phyloP scores from a whole-genome alignment of 164 flowering plant species.

The Magnolia changhungtana region DNA sequence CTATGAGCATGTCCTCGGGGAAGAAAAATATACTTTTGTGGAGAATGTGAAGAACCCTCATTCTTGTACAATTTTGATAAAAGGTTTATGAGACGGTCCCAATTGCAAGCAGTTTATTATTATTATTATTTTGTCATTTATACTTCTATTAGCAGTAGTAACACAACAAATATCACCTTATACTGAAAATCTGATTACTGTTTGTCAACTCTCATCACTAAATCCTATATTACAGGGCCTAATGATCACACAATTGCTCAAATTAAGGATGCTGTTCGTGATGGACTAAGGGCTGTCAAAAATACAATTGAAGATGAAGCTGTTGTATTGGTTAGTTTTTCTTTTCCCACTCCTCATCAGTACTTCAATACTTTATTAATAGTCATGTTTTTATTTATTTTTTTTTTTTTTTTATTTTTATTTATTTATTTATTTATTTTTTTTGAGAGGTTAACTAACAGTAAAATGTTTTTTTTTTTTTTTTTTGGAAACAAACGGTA shows the following conservation, averaged over 20 bases:
- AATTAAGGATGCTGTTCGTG: conserved; percentile 97
- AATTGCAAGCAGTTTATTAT: neutral
- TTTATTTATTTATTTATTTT: too few species aligned
- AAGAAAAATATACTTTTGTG: conserved; percentile 94
- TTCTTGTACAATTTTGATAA: conserved; percentile 91
- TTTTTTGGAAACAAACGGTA: neutral
- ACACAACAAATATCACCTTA: neutral
- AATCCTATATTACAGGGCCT: conserved; percentile 54
- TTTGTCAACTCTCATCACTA: neutral
- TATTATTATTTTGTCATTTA: neutral
- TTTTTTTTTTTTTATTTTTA: too few species aligned
- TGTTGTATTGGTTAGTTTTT: conserved; percentile 57
- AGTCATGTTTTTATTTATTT: neutral
- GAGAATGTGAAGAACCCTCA: conserved; percentile 90
- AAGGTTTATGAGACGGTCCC: conserved; percentile 49
- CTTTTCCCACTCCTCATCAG: neutral
- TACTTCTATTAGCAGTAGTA: neutral
- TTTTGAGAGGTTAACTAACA: neutral
- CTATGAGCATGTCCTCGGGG: conserved; percentile 95
- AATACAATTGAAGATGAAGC: conserved; percentile 97
- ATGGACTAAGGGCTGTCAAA: conserved; percentile 91
- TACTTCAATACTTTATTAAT: neutral
- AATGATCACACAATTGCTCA: conserved; percentile 98
- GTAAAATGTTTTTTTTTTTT: too few species aligned
- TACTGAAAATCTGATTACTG: neutral